Evolutionary conservation across 305 asterid genomes (phyloP), one percentile per base, ranked within the genome.

Genomic region (Fraxinus platypoda): DNA sequence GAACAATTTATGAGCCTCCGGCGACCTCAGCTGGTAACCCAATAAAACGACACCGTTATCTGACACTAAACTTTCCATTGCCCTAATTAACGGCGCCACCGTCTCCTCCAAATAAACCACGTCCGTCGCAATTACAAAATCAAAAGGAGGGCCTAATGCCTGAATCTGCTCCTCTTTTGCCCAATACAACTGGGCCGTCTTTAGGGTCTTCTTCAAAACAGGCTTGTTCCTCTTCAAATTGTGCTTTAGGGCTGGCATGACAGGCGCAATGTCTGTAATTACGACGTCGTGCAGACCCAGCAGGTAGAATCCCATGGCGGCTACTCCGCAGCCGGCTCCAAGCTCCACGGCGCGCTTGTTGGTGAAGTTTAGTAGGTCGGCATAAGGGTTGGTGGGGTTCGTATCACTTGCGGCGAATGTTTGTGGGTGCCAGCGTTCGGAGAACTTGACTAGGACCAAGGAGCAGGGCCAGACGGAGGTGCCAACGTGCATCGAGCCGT

Each of bases 381-480:
- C 83, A 87, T 96, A 96, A 77, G 97, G 98, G 88, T 94, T 93
- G 19, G 52, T 54, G 3, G 83, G 8, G 70, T 64, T n/a, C 74
- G 77, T 26, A 62, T 76, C 83, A 68, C 8, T 77, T 19, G 85
- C 85, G 81, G 95, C 77, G 87, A 82, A 81, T 1, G 82, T 81
- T 30, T 74, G 86, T 57, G 93, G 91, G 85, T 86, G 79, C 99
- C 99, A 94, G 71, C 97, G 98, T 87, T 96, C 99, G 87, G 88
- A 90, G 90, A 96, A 96, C 86, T 96, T 96, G 88, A 89, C 94
- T 86, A 94, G 95, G 79, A 96, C 94, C 3, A 96, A 78, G 21
- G 98, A 96, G 81, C 97, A 93, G 2, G 98, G 98, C 99, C 99
- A 96, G 76, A 92, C 98, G 85, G 97, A 91, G 86, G 99, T 96